Base-by-base conservation (phyloP, 202 grass and related monocot genomes). In the Panicum hallii region DNA sequence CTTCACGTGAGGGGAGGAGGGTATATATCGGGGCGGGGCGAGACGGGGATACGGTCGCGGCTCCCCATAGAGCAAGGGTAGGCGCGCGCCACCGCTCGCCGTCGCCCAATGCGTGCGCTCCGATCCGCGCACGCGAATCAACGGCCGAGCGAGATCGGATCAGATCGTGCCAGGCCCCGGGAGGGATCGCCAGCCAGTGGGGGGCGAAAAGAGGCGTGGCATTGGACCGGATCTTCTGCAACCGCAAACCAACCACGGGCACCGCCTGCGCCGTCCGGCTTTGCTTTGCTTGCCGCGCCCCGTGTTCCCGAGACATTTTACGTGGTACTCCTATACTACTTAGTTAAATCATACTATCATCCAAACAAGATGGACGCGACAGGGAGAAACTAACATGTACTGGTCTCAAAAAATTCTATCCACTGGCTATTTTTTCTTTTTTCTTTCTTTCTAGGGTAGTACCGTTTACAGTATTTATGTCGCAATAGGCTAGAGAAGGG, bases 1-100 rank as follows among this genome's bases (percentile, higher is more conserved):
- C 34, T 80, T 82, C 91, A 88, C 85, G 88, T 80, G 85, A 88
- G 34, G 57, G 0, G 85, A 84, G 57, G 63, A 17, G 63, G 70
- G 72, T 57, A 88, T 90, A 79, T 77, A 64, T 87, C 75, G 78
- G 67, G 78, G 55, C 13, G 26, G 12, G 68, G 47, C 23, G 43
- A 40, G 61, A 40, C 17, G 11, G 50, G 66, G 75, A 67, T 67
- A 13, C 68, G 28, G 46, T 86, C 3, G 26, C 70, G 49, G 26
- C 86, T 77, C 64, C 79, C 86, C 12, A 38, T 44, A 19, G 0
- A 26, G 26, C 26, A 26, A 26, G 26, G 26, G 26, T 26, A 26
- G 26, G 26, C 26, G 26, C 26, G 63, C 63, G 9, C 85, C 63
- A 42, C 70, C 85, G 41, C 60, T 69, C 47, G 40, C 9, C 49